Evolutionary conservation across 2,329 filamentous ascomycete species (phyloP).

Genomic region (Acarospora socialis): DNA sequence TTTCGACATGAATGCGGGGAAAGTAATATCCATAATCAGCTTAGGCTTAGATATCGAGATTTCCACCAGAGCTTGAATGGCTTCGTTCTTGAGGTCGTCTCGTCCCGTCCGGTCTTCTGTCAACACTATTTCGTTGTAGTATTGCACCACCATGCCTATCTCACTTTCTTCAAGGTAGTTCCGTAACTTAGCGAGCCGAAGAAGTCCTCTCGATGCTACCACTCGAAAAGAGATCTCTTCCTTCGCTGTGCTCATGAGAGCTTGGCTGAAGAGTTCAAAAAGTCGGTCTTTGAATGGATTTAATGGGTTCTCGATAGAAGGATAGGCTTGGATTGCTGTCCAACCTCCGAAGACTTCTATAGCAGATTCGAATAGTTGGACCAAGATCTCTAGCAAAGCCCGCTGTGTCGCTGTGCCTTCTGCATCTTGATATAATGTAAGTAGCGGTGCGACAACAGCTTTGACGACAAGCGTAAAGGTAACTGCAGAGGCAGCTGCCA

Average conservation of each 20-base stretch:
- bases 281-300: slow-evolving; percentile 36
- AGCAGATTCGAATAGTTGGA: slow-evolving; percentile 44
- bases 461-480: slow-evolving; percentile 43
- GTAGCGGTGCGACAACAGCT: slow-evolving; percentile 41
- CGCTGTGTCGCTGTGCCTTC: slow-evolving; percentile 48
- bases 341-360: slow-evolving; percentile 43
- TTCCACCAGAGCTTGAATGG: slow-evolving; percentile 43
- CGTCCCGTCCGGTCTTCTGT: slow-evolving; percentile 42
- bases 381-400: slow-evolving; percentile 47
- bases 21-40: slow-evolving; percentile 48
- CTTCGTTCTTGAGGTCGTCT: slow-evolving; percentile 43
- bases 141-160: slow-evolving; percentile 39
- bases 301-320: slow-evolving; percentile 28
- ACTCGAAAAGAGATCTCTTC: slow-evolving; percentile 37
- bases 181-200: slow-evolving; percentile 31
- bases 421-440: slow-evolving; percentile 46
- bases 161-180: slow-evolving; percentile 37
- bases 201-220: slow-evolving; percentile 33
- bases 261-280: slow-evolving; percentile 40
- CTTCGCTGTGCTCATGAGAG: slow-evolving; percentile 36
- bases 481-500: slow-evolving; percentile 40
- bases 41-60: slow-evolving; percentile 48
- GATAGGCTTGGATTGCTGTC: slow-evolving; percentile 28
- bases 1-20: slow-evolving; percentile 51
- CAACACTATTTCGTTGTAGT: slow-evolving; percentile 47